Evolutionary conservation across 768 basidiomycete genomes (phyloP).

Genomic region (Kwoniella mangroviensis): DNA sequence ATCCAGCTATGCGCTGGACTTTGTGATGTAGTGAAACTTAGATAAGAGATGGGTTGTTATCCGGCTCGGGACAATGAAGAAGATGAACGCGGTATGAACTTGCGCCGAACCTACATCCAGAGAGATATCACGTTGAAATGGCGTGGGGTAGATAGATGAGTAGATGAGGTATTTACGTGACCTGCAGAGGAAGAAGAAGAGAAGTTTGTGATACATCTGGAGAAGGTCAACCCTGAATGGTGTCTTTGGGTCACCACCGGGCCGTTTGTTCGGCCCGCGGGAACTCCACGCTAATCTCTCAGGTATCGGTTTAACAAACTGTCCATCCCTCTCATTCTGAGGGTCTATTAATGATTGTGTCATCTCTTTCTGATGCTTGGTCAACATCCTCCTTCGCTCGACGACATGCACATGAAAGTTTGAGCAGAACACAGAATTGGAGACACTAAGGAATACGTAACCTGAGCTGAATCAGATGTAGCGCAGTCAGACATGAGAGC

Average conservation of each 20-base stretch:
- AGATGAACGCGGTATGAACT: background rate
- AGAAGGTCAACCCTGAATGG: background rate
- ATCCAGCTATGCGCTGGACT: background rate
- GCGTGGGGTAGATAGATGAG: background rate
- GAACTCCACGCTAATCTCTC: background rate
- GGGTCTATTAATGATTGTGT: background rate
- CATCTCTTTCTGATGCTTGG: background rate
- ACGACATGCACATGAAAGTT: background rate
- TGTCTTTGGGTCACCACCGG: background rate
- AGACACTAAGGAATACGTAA: background rate
- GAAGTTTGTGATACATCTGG: background rate
- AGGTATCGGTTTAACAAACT: constrained; percentile 1
- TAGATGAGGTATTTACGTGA: background rate
- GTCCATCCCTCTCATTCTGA: background rate
- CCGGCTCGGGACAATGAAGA: background rate
- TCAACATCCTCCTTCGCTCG: background rate
- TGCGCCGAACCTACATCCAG: background rate
- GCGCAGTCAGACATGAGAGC: background rate
- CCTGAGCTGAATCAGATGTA: background rate
- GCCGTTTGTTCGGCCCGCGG: background rate
- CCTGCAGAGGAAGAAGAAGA: background rate
- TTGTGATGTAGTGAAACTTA: background rate
- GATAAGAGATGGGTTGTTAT: background rate
- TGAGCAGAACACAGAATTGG: background rate
- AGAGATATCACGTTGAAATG: background rate